These are phyloP conservation scores for Alectoria sarmentosa DNA, from an alignment of 495 filamentous ascomycete genomes.

Conservation along the genomic window DNA sequence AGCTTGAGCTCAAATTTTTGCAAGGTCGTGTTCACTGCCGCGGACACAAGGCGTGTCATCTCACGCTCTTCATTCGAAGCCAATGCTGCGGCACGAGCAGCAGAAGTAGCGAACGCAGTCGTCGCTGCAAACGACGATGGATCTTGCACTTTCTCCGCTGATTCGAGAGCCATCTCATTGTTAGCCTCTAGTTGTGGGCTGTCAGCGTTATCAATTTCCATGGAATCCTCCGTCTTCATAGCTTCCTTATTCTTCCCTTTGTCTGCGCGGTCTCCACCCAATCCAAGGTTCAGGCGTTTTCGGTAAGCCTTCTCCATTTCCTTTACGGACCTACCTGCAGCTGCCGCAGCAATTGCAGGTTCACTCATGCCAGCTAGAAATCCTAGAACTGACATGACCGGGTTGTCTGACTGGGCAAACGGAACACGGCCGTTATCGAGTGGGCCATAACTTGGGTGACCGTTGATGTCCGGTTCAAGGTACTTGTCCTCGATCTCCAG, in stretches of 20 bases:
- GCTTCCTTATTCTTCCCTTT: constrained; percentile 51
- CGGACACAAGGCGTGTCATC: constrained; percentile 84
- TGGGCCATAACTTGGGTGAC: constrained; percentile 52
- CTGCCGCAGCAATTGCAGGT: constrained; percentile 78
- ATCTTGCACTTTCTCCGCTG: constrained; percentile 26
- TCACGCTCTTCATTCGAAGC: constrained; percentile 94
- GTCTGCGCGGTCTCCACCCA: constrained; percentile 42
- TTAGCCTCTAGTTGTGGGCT: constrained; percentile 17
- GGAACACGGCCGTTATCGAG: constrained; percentile 69
- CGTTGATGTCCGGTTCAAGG: constrained; percentile 63
- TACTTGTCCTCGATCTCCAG: constrained; percentile 88
- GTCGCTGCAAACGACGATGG: constrained; percentile 44
- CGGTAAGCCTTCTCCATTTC: constrained; percentile 71
- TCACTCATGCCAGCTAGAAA: constrained; percentile 87
- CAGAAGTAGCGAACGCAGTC: constrained; percentile 75
- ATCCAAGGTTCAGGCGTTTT: constrained; percentile 60
- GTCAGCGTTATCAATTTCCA: constrained; percentile 53
- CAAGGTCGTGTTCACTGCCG: constrained; percentile 74
- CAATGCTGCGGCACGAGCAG: constrained; percentile 77
- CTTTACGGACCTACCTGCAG: constrained; percentile 75
- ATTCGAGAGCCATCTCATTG: constrained; percentile 18
- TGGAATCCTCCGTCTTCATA: constrained; percentile 58
- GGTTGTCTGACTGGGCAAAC: constrained; percentile 85
- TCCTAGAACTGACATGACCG: constrained; percentile 87
- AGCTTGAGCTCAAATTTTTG: constrained; percentile 80